Conservation (phyloP, 148 eudicot species). For the Beta vulgaris region DNA sequence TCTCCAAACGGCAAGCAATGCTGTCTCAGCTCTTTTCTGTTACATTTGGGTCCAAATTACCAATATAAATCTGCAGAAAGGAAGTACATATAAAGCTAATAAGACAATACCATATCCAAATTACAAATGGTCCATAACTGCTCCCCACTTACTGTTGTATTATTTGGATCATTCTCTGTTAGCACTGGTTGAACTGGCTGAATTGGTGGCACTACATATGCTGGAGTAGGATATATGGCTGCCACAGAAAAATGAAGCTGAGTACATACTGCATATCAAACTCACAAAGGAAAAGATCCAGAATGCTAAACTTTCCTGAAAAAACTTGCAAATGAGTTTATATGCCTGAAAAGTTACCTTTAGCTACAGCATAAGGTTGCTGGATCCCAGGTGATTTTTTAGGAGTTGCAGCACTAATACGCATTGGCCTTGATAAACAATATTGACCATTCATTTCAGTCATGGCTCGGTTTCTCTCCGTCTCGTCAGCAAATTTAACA, state of each 20-base stretch:
- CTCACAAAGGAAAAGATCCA: background rate
- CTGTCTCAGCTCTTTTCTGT: constrained; percentile 86
- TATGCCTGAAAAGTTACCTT: constrained; percentile 42
- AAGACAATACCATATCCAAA: background rate
- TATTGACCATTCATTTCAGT: constrained; percentile 92
- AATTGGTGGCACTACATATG: constrained; percentile 54
- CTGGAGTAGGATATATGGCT: constrained; percentile 73
- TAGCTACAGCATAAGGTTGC: constrained; percentile 62
- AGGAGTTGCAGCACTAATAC: constrained; percentile 97
- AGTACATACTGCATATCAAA: constrained; percentile 3
- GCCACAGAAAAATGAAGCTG: constrained; percentile 28
- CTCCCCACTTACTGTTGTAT: constrained; percentile 74
- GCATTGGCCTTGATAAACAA: constrained; percentile 94
- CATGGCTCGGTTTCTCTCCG: constrained; percentile 88
- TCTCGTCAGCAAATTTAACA: constrained; percentile 94
- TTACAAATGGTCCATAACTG: background rate
- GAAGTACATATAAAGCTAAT: background rate
- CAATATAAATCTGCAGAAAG: constrained; percentile 67
- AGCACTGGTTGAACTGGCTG: constrained; percentile 55
- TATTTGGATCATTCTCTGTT: constrained; percentile 70
- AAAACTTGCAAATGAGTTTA: background rate
- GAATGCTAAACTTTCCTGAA: background rate
- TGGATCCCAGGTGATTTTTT: constrained; percentile 72
- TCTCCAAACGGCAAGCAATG: constrained; percentile 84
- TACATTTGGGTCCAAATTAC: constrained; percentile 82